phyloP scores from a whole-genome alignment of 768 basidiomycete species.

The Pleurotus salmoneostramineus region DNA sequence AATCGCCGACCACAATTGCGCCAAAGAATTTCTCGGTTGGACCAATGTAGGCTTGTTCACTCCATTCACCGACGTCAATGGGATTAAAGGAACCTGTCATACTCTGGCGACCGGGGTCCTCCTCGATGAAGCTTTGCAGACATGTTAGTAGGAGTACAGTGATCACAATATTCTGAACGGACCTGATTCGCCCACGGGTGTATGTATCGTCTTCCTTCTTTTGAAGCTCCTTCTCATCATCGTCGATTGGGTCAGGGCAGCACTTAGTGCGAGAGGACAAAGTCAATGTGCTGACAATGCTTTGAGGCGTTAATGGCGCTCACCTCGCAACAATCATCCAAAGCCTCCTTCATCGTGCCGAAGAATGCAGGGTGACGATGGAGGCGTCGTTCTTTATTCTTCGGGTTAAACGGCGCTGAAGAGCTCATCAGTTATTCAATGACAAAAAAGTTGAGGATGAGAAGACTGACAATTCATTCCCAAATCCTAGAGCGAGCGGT shows the following conservation, averaged over 20 bases:
- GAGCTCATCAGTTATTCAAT: background rate
- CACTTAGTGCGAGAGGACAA: conserved; percentile 25
- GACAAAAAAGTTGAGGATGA: too few species aligned
- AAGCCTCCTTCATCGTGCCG: conserved; percentile 50
- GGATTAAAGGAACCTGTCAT: conserved; percentile 64
- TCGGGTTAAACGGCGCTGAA: conserved; percentile 57
- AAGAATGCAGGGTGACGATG: conserved; percentile 67
- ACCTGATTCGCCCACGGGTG: conserved; percentile 51
- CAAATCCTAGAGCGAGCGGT: conserved; percentile 37
- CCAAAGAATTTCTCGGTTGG: conserved; percentile 50
- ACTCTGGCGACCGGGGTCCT: conserved; percentile 58
- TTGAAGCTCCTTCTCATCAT: conserved; percentile 51
- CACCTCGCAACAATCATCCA: conserved; percentile 64
- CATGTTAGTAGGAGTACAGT: background rate
- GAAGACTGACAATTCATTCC: conserved; percentile 50
- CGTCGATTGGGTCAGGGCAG: conserved; percentile 52
- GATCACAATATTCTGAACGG: conserved; percentile 15
- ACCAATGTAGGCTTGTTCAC: conserved; percentile 55
- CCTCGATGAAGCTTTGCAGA: conserved; percentile 45
- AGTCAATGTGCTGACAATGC: background rate
- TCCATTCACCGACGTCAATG: conserved; percentile 66
- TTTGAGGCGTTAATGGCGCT: background rate
- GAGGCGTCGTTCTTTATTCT: conserved; percentile 54
- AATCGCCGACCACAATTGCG: conserved; percentile 47
- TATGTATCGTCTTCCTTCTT: conserved; percentile 49